A percentile compares a stretch with the other conserved stretches of the same genome.
These are phyloP conservation scores for Medakamo hakoo DNA, from an alignment of 139 green algal species.

Conservation along the genomic window DNA sequence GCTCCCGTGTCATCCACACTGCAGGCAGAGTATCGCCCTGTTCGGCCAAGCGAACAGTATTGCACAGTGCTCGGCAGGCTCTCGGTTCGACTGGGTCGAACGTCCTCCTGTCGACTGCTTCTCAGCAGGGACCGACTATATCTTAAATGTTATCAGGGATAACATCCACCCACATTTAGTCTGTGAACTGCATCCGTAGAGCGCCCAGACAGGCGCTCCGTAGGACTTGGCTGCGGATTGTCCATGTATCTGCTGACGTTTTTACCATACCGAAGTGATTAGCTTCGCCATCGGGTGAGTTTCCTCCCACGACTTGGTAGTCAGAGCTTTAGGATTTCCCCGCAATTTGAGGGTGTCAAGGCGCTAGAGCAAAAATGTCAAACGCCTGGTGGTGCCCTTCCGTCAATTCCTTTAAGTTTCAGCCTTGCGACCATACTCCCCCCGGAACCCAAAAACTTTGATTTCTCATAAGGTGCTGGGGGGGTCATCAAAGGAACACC, in stretches of 20 bases:
- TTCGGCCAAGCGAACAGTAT: not conserved
- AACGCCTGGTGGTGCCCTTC: slow-evolving; percentile 86
- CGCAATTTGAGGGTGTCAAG: not conserved
- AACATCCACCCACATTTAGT: not conserved
- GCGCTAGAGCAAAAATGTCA: not conserved
- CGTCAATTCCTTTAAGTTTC: slow-evolving; percentile 95
- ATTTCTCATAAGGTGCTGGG: slow-evolving; percentile 98
- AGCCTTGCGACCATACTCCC: slow-evolving; percentile 91
- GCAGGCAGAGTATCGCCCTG: not conserved
- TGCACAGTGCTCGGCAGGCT: not conserved
- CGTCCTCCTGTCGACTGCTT: not conserved
- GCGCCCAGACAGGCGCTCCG: not conserved
- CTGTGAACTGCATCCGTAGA: not conserved
- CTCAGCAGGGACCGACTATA: not conserved
- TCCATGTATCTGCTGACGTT: not conserved
- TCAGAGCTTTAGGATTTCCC: not conserved
- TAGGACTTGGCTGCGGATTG: not conserved
- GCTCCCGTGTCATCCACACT: slow-evolving; percentile 26
- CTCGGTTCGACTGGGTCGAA: not conserved
- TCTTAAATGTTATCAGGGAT: not conserved
- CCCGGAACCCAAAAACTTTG: slow-evolving; percentile 95
- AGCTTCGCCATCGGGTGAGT: not conserved
- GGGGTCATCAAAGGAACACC: slow-evolving; percentile 90
- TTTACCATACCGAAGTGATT: not conserved
- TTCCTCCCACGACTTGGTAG: not conserved